phyloP scores from a whole-genome alignment of 169 alveolate genomes.

The Plasmodium vivax region DNA sequence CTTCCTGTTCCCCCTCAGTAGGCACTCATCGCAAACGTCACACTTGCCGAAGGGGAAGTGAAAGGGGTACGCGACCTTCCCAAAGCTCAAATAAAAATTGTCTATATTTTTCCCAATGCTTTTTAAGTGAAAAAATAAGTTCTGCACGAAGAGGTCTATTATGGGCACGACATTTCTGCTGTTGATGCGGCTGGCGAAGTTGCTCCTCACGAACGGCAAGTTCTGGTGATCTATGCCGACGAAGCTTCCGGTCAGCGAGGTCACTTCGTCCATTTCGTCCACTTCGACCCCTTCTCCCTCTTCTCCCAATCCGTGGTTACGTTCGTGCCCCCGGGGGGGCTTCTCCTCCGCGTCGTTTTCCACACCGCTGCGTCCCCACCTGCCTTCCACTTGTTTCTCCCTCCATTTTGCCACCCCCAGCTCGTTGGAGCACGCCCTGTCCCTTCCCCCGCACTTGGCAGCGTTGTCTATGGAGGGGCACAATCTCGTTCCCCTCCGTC shows the following conservation, averaged over 20 bases:
- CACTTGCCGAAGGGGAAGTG: constrained; percentile 23
- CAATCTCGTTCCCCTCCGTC: neutral
- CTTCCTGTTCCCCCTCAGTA: neutral
- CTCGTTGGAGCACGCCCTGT: neutral
- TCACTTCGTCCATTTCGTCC: no score
- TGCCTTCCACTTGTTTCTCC: neutral
- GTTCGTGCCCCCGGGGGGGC: constrained; percentile 3
- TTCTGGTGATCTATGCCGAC: constrained; percentile 57
- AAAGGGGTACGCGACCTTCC: constrained; percentile 43
- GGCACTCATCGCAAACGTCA: constrained; percentile 39
- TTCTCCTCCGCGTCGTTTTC: neutral
- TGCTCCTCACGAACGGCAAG: constrained; percentile 21
- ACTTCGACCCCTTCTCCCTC: neutral
- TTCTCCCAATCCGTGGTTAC: neutral
- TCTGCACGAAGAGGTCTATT: constrained; percentile 38
- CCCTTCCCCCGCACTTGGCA: neutral
- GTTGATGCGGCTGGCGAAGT: constrained; percentile 15
- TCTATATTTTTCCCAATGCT: constrained; percentile 46
- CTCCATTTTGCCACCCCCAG: neutral
- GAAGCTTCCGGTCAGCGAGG: neutral
- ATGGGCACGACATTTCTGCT: constrained; percentile 33
- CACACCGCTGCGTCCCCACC: neutral
- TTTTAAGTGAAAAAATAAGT: constrained; percentile 59
- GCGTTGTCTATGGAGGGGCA: neutral
- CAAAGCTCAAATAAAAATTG: constrained; percentile 43